Conservation (phyloP, 768 basidiomycete genomes). For the Daedaleopsis nitida region DNA sequence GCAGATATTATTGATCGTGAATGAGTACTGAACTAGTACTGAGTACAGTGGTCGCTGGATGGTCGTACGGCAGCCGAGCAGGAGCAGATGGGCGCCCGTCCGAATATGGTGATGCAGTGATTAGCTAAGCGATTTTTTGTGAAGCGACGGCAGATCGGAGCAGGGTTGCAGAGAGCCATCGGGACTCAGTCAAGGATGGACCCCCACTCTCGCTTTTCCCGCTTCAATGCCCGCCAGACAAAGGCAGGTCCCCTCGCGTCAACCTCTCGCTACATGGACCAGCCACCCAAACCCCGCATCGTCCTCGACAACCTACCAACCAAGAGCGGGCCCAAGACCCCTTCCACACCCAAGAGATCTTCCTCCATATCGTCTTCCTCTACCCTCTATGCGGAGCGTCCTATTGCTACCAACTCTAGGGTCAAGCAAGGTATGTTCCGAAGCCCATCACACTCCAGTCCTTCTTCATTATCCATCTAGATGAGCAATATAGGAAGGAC, state of each 20-base stretch:
- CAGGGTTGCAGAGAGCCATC: neutral
- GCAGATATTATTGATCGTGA: too few species aligned
- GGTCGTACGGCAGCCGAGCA: neutral
- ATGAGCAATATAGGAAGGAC: constrained; percentile 74
- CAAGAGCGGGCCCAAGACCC: constrained; percentile 38
- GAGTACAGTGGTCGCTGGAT: too few species aligned
- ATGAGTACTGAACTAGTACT: too few species aligned
- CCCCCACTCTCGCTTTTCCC: constrained; percentile 72
- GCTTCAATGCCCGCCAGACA: constrained; percentile 73
- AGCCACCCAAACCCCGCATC: constrained; percentile 36
- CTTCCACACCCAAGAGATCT: constrained; percentile 18
- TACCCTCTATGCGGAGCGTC: constrained; percentile 40
- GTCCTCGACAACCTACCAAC: constrained; percentile 43
- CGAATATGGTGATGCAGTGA: constrained; percentile 1
- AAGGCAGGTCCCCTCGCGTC: constrained; percentile 63
- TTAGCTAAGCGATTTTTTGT: constrained; percentile 23
- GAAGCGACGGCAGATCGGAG: neutral
- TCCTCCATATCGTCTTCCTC: constrained; percentile 27
- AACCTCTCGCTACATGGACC: constrained; percentile 47
- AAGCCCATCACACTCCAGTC: too few species aligned
- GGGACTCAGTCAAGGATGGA: constrained; percentile 51
- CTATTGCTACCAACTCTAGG: constrained; percentile 78
- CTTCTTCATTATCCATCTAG: constrained; percentile 27
- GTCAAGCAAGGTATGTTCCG: constrained; percentile 53
- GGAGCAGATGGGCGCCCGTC: neutral